Evolutionary conservation across 345 rosid species (phyloP).

Genomic region (Gossypium stocksii): DNA sequence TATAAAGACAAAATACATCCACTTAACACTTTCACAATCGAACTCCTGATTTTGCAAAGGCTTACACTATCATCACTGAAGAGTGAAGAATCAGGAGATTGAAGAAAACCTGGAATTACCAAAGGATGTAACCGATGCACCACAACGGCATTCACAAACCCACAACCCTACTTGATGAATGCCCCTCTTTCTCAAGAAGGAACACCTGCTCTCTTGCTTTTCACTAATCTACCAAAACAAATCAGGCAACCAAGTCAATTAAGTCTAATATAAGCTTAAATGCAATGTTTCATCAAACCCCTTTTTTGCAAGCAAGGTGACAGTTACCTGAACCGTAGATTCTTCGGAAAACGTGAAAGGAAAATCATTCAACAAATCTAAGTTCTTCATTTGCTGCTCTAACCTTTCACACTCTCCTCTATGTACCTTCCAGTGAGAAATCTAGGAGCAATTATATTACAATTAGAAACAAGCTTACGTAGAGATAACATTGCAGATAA

Average conservation of each 20-base stretch:
- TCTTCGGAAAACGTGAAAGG: conserved; percentile 73
- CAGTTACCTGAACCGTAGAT: conserved; percentile 54
- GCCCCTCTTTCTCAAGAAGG: conserved; percentile 57
- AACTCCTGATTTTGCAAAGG: neutral
- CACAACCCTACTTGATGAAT: conserved; percentile 74
- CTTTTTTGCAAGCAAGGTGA: neutral
- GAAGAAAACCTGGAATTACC: conserved; percentile 36
- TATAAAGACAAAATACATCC: neutral
- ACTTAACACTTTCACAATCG: neutral
- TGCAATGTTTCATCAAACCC: neutral
- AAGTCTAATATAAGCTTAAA: neutral
- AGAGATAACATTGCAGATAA: neutral
- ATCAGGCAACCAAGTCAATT: neutral
- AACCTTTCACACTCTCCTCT: conserved; percentile 80
- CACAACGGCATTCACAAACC: conserved; percentile 66
- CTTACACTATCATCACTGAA: neutral
- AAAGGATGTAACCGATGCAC: conserved; percentile 20
- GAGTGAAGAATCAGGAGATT: neutral
- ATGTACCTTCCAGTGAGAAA: conserved; percentile 70
- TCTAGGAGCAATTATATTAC: conserved; percentile 23
- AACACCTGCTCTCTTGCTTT: conserved; percentile 61
- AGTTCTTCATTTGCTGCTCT: conserved; percentile 69
- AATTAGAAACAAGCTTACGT: neutral
- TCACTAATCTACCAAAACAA: conserved; percentile 35
- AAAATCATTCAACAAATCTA: conserved; percentile 57